Evolutionary conservation across 2,329 filamentous ascomycete genomes (phyloP).

Genomic region (Beauveria sp.): DNA sequence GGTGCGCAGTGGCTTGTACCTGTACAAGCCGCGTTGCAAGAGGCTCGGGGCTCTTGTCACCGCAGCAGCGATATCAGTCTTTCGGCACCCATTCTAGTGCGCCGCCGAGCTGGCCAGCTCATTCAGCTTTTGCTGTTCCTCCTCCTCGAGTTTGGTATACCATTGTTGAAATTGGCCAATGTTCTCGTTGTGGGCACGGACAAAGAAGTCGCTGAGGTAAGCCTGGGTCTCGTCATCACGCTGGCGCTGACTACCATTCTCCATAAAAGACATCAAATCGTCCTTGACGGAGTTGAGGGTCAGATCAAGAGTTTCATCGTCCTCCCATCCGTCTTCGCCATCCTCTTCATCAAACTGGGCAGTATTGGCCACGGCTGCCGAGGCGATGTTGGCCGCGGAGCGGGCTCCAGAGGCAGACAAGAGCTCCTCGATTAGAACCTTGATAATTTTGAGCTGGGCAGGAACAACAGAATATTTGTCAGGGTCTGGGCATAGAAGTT

Average conservation of each 20-base stretch:
- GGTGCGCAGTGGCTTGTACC: not conserved
- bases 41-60: not conserved
- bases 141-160: slow-evolving; percentile 47
- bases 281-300: slow-evolving; percentile 58
- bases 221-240: slow-evolving; percentile 86
- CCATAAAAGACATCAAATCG: slow-evolving; percentile 74
- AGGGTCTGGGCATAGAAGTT: slow-evolving; percentile 47
- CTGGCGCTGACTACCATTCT: slow-evolving; percentile 52
- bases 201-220: slow-evolving; percentile 78
- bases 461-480: slow-evolving; percentile 84
- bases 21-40: not conserved
- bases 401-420: slow-evolving; percentile 66
- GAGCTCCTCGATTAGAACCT: slow-evolving; percentile 89
- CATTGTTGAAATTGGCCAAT: slow-evolving; percentile 48
- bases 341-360: slow-evolving; percentile 58
- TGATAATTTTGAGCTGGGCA: slow-evolving; percentile 89
- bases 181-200: slow-evolving; percentile 48
- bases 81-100: slow-evolving; percentile 19
- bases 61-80: not conserved
- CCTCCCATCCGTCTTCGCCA: slow-evolving; percentile 85
- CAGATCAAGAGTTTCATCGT: slow-evolving; percentile 70
- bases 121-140: slow-evolving; percentile 50
- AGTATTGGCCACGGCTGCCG: slow-evolving; percentile 53
- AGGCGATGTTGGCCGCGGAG: slow-evolving; percentile 53
- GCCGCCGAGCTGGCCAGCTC: slow-evolving; percentile 36